phyloP scores from a whole-genome alignment of 1,284 basidiomycete species.

The Phlebopus sp. region DNA sequence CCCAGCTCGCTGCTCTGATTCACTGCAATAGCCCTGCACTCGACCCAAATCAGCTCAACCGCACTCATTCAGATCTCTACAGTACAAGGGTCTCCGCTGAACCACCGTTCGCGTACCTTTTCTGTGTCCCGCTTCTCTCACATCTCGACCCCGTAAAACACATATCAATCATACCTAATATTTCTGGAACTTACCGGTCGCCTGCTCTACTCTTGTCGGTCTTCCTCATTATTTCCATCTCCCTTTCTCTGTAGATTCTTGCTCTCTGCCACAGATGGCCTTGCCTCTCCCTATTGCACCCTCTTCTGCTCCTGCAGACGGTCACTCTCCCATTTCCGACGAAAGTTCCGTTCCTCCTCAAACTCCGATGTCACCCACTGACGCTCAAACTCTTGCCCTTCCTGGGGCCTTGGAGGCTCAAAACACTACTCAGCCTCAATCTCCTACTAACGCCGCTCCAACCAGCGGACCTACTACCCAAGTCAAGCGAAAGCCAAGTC shows the following conservation, averaged over 20 bases:
- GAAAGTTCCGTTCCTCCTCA: constrained; percentile 47
- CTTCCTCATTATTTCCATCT: constrained; percentile 10
- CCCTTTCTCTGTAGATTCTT: constrained; percentile 14
- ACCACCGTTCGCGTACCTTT: constrained; percentile 49
- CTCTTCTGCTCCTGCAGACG: constrained; percentile 43
- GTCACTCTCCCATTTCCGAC: constrained; percentile 42
- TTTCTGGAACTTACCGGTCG: constrained; percentile 9
- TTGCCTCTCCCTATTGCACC: constrained; percentile 51
- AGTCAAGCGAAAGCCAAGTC: constrained; percentile 71
- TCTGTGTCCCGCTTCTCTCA: constrained; percentile 9
- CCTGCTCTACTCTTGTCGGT: constrained; percentile 13
- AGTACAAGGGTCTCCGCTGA: constrained; percentile 52
- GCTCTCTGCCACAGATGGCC: constrained; percentile 42
- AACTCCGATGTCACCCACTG: constrained; percentile 48
- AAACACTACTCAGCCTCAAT: constrained; percentile 18
- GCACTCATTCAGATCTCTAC: constrained; percentile 17
- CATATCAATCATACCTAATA: constrained; percentile 17
- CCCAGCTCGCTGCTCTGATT: constrained; percentile 58
- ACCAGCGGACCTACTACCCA: constrained; percentile 27
- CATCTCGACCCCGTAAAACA: constrained; percentile 11
- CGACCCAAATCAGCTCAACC: constrained; percentile 16
- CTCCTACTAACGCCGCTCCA: constrained; percentile 9
- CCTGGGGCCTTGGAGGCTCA: constrained; percentile 23
- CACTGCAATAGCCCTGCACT: constrained; percentile 17
- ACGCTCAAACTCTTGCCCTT: constrained; percentile 37